Percentiles rank a stretch among this genome's conserved stretches.
Conservation (phyloP, 345 rosid genomes). For the Camelina sativa region DNA sequence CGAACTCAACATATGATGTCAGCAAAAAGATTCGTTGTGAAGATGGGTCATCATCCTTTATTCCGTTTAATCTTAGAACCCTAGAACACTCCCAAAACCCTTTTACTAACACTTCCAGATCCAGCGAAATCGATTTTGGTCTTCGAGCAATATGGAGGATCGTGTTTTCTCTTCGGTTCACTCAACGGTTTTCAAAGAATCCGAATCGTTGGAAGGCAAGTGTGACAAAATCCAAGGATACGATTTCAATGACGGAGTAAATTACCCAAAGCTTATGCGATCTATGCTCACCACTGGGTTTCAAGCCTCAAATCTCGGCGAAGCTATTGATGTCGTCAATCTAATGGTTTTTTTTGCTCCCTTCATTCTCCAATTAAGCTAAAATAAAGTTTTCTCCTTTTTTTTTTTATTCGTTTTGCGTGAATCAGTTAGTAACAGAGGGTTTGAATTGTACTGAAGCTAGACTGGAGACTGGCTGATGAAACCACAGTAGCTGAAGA, state of each 20-base stretch:
- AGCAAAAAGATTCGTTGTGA: constrained; percentile 13
- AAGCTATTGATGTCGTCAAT: constrained; percentile 76
- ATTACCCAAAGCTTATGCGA: constrained; percentile 62
- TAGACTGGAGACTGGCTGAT: constrained; percentile 88
- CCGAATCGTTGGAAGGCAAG: constrained; percentile 73
- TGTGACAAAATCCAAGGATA: constrained; percentile 71
- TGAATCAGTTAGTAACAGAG: constrained; percentile 32
- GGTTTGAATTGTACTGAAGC: constrained; percentile 65
- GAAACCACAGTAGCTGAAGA: constrained; percentile 63
- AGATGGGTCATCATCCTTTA: background rate
- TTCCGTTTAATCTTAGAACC: constrained; percentile 29
- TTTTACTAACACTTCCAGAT: background rate
- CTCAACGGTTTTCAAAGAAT: constrained; percentile 73
- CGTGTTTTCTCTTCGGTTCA: constrained; percentile 56
- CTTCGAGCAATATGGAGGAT: constrained; percentile 48
- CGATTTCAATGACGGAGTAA: constrained; percentile 76
- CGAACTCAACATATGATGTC: background rate
- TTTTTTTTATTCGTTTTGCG: background rate
- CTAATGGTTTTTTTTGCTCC: constrained; percentile 54
- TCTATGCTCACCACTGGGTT: constrained; percentile 89
- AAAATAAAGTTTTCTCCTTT: background rate
- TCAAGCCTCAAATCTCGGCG: constrained; percentile 96
- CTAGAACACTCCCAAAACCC: constrained; percentile 31
- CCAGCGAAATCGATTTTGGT: background rate
- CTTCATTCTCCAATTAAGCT: background rate